A percentile compares a stretch with the other conserved stretches of the same genome.
These are phyloP conservation scores for Penicillium olsonii DNA, from an alignment of 2,329 filamentous ascomycete genomes.

Conservation along the genomic window DNA sequence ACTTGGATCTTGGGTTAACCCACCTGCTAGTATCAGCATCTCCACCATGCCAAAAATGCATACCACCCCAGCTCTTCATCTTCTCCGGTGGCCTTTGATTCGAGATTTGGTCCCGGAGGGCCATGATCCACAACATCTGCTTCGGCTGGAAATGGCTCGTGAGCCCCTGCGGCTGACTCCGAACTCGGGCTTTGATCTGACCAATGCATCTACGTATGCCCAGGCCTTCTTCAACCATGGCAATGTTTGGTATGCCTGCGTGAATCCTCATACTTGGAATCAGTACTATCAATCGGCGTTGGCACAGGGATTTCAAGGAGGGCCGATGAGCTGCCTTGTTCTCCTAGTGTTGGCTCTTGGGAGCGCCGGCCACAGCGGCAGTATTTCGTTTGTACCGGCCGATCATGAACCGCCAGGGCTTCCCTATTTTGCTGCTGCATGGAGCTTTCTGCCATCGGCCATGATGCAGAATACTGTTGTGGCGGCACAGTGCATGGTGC, in stretches of 20 bases:
- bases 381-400: constrained; percentile 70
- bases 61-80: constrained; percentile 68
- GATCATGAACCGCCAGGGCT: constrained; percentile 73
- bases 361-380: constrained; percentile 72
- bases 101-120: constrained; percentile 71
- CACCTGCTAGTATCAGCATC: constrained; percentile 60
- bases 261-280: constrained; percentile 79
- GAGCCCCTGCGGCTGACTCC: constrained; percentile 65
- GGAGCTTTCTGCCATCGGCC: constrained; percentile 73
- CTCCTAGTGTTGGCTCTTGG: constrained; percentile 76
- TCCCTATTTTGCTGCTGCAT: constrained; percentile 78
- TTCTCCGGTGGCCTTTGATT: constrained; percentile 79
- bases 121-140: constrained; percentile 77
- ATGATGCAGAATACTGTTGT: constrained; percentile 79
- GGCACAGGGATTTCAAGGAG: constrained; percentile 74
- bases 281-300: constrained; percentile 74
- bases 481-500: constrained; percentile 76
- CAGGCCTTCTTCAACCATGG: constrained; percentile 79
- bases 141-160: constrained; percentile 78
- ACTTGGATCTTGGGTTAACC: constrained; percentile 70
- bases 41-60: constrained; percentile 85
- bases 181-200: constrained; percentile 68
- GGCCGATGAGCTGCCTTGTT: constrained; percentile 80
- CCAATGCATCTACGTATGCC: constrained; percentile 73
- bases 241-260: constrained; percentile 83